Base-by-base conservation (phyloP, 495 filamentous ascomycete genomes). In the Neurospora terricola region DNA sequence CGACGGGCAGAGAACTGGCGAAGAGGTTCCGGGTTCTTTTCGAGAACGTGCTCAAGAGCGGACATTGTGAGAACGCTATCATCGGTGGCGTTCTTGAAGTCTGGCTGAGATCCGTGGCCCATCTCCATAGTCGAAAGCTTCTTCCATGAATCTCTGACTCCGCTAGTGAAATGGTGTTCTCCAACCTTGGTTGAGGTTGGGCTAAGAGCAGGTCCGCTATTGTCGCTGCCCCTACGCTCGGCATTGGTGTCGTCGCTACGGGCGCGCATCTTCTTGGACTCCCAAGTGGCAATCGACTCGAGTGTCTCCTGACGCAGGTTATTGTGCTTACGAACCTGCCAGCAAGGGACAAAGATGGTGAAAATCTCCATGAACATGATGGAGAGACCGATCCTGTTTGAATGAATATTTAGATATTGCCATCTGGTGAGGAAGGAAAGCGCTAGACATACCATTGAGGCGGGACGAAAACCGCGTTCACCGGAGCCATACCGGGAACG, bases 1-100 rank as follows among this genome's bases (percentile, higher is more conserved):
- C 85, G 82, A 8, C 85, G 83, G 8, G 90, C 88, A 5, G 89
- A 87, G 80, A 90, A 92, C 40, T 85, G 76, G 42, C 87, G 87
- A 0, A 92, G 84, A 3, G 86, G 84, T 6, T 82, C 80, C 4
- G 87, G 84, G 79, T 89, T 88, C 72, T 82, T 84, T 38, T 81
- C 77, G 0, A 92, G 83, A 69, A 86, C 86, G 73, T 88, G 82
- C 70, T 91, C 89, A 4, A 92, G 84, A 3, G 88, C 88, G 43
- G 83, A 79, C 87, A 90, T 89, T 74, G 87, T 87, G 39, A 86
- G 80, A 75, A 90, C 83, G 42, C 78, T 76, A 30, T 82, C 77
- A 71, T 77, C 79, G 69, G 83, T 74, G 76, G 76, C 36, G 76
- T 75, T 74, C 71, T 76, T 8, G 78, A 81, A 59, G 82, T 80